Evolutionary conservation across 352 stramenopile genomes (phyloP), one percentile per base, ranked within the genome.

Genomic region (Blastocystis sp.): DNA sequence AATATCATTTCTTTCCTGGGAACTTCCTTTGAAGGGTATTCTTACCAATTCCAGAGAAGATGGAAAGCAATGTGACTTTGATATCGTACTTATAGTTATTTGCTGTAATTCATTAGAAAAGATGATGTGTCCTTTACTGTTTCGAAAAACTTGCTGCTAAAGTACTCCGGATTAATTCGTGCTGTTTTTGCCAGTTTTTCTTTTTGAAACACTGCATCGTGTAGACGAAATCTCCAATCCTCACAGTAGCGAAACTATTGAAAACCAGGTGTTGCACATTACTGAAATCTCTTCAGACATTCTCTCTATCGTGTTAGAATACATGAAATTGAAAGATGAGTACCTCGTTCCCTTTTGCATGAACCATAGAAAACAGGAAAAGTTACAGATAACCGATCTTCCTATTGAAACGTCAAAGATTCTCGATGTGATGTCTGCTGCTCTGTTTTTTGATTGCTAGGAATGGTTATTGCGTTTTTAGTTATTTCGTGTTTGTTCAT

Each of bases 361-460:
- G 20, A 68, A 39, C 20, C 63, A 43, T 73, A 73, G 63, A 45
- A 73, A 73, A 24, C 59, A 68, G 30, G 63, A 37, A 45, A 43
- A 73, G 9, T 20, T 73, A 9, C 20, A 18, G 7, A 34, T 73
- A 3, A 24, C 63, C 6, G 63, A 73, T 45, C 30, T 73, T 20
- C 24, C 18, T 20, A 73, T 73, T 37, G 63, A 73, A 8, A 16
- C 30, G 24, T 47, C 63, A 16, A 73, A 73, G 63, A 73, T 73
- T 9, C 30, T 73, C 4, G 63, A 73, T 43, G 63, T 73, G 8
- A 73, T 73, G 63, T 30, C 63, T 43, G 63, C 63, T 45, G 63
- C 63, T 8, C 30, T 73, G 20, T 73, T 73, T 41, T 73, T 73
- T 43, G 63, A 73, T 45, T 73, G 63, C 26, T 73, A n/a, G 59